Base-by-base conservation (phyloP, 441 rosid species). In the Pelargonium myrrhifolium region DNA sequence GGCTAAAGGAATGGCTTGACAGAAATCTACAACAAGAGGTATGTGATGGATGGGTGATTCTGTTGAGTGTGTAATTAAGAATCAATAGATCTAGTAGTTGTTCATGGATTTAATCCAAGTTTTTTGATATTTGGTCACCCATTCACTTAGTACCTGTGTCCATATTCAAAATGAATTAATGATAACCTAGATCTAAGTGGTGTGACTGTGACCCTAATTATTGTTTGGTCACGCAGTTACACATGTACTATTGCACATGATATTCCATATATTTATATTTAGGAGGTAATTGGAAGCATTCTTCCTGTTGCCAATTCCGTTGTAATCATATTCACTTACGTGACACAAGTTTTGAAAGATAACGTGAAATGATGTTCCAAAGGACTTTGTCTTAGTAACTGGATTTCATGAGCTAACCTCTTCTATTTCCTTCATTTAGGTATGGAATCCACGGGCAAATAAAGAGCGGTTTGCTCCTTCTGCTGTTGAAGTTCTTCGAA, bases 11-110 rank as follows among this genome's bases (percentile, higher is more conserved):
- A 75, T 86, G 93, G 90, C 84, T 83, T 6, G 77, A 79, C 66
- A 80, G 89, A 65, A 86, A 83, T 81, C 76, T 88, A 68, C 90
- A 84, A 65, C 87, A 77, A 75, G 93, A 88, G 87, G 93, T 84
- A 78, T 49, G 71, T 28, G 3, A 0, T 1, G 53, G n/a, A 0
- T 1, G 45, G n/a, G 20, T 20, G 2, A 21, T 67, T 69, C 47
- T 58, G 17, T 68, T 64, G 47, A 42, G 10, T 42, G 47, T 9
- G 12, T 39, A 42, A 6, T 42, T 42, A 14, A 42, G 10, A 42
- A 42, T 42, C 10, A 42, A 45, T 12, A 45, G 2, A 45, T 45
- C n/a, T 3, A 45, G 15, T 45, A 10, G 2, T 45, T 45, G 3
- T 45, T n/a, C n/a, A n/a, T n/a, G n/a, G n/a, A n/a, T n/a, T n/a